These are phyloP conservation scores for Yamadazyma aaseri DNA, from an alignment of 1,139 yeast genomes.

Conservation along the genomic window DNA sequence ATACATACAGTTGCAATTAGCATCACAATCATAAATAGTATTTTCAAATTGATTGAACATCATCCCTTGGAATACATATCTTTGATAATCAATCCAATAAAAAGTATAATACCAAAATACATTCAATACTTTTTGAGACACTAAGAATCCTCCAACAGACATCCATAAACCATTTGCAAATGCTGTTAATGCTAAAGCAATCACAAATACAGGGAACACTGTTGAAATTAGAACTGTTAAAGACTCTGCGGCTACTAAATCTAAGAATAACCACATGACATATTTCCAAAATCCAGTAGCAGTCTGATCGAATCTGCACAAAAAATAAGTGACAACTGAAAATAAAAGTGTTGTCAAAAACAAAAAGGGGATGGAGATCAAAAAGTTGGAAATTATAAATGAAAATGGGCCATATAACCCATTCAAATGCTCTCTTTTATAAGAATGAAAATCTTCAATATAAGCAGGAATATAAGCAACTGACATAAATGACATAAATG, in stretches of 20 bases:
- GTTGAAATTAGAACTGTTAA: constrained; percentile 35
- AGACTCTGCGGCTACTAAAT: constrained; percentile 40
- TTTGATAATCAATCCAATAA: constrained; percentile 40
- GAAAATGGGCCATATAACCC: constrained; percentile 39
- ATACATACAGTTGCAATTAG: constrained; percentile 35
- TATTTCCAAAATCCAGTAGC: constrained; percentile 32
- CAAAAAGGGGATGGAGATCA: constrained; percentile 38
- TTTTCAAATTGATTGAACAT: constrained; percentile 37
- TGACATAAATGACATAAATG: constrained; percentile 44
- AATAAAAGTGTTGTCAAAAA: constrained; percentile 32
- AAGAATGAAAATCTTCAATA: constrained; percentile 32
- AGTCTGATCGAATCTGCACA: constrained; percentile 27
- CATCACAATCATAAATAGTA: constrained; percentile 29
- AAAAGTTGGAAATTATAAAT: constrained; percentile 32
- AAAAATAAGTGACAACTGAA: constrained; percentile 32
- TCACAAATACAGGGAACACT: constrained; percentile 35
- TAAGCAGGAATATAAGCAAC: constrained; percentile 44
- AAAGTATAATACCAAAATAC: constrained; percentile 40
- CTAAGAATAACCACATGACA: constrained; percentile 37
- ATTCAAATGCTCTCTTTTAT: constrained; percentile 29
- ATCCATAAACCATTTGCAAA: constrained; percentile 45
- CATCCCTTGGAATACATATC: constrained; percentile 44
- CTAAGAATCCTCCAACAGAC: constrained; percentile 43
- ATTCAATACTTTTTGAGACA: constrained; percentile 30
- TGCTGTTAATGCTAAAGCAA: constrained; percentile 38